phyloP scores from a whole-genome alignment of 148 eudicot species.

The Vaccinium darrowii region DNA sequence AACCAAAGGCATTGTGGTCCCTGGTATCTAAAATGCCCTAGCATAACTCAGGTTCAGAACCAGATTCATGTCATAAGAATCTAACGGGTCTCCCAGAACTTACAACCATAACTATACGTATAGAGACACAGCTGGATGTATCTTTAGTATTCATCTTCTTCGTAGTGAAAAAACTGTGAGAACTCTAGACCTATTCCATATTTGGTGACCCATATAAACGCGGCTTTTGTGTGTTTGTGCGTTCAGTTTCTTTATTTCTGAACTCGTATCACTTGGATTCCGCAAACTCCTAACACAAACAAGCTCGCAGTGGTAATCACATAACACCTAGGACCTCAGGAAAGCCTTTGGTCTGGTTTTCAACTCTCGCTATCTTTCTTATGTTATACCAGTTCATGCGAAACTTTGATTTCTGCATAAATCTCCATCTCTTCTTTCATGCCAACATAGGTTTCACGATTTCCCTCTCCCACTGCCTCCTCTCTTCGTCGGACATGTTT shows the following conservation, averaged over 20 bases:
- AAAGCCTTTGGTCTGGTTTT: slow-evolving; percentile 14
- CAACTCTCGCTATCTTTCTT: background rate
- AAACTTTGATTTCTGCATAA: slow-evolving; percentile 71
- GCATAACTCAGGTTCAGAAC: background rate
- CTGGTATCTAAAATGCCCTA: too few relatives aligned
- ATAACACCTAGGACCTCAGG: background rate
- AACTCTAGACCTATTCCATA: background rate
- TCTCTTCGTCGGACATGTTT: slow-evolving; percentile 91
- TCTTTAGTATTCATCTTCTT: background rate
- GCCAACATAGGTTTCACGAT: slow-evolving; percentile 45
- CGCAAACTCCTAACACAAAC: background rate
- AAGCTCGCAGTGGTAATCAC: background rate
- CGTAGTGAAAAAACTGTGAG: background rate
- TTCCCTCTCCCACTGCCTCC: slow-evolving; percentile 90
- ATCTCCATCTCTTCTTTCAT: slow-evolving; percentile 74
- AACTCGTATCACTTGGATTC: background rate
- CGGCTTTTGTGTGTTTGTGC: background rate
- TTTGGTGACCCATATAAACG: background rate
- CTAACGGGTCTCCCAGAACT: background rate
- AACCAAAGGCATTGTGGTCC: too few relatives aligned
- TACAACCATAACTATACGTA: background rate
- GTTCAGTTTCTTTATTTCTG: background rate
- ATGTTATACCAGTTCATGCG: background rate
- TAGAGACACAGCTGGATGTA: background rate
- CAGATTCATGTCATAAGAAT: too few relatives aligned